Evolutionary conservation across 2,329 filamentous ascomycete species (phyloP), one percentile per base, ranked within the genome.

Genomic region (Aspergillus pseudotamarii): DNA sequence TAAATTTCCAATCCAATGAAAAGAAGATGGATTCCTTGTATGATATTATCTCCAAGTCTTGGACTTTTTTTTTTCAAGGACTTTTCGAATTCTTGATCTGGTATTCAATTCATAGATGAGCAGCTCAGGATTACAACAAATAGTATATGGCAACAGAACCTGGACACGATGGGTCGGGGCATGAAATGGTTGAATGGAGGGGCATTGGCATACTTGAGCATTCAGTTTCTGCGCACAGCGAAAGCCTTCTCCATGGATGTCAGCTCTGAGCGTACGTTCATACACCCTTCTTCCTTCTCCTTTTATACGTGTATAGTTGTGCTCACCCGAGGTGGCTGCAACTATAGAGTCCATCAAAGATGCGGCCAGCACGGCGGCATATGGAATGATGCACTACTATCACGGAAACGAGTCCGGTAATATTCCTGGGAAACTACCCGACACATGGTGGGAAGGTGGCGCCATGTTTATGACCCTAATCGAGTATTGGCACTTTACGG

Each of bases 381-480:
- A 81, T 63, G 81, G 82, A 59, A 81, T 86, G 78, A 80, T 86
- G 77, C 73, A 72, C 32, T 84, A 81, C 68, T 87, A 87, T 71
- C 78, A 75, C 54, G 85, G 85, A 23, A 84, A 86, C 64, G 68
- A 79, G 55, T 80, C 83, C 1, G 83, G 82, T 26, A 77, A 79
- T 8, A 82, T 81, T 28, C 83, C 83, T 16, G 85, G 85, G 57
- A 77, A 84, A 57, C 79, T 93, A 36, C 87, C 88, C 4, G 90
- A 89, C 75, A 91, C 91, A 81, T 92, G 89, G 89, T 92, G 89
- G 89, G 87, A 92, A 73, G 87, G 87, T 6, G 86, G 88, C 61
- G 86, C 87, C 19, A 82, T 92, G 79, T 90, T 90, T 83, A 87
- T 88, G 66, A 85, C 87, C 1, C 80, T 90, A 68, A 82, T 92